Percentiles rank a stretch among this genome's conserved stretches.
Evolutionary conservation across 306 rosid genomes (phyloP).

Genomic region (Abrus pulchellus): DNA sequence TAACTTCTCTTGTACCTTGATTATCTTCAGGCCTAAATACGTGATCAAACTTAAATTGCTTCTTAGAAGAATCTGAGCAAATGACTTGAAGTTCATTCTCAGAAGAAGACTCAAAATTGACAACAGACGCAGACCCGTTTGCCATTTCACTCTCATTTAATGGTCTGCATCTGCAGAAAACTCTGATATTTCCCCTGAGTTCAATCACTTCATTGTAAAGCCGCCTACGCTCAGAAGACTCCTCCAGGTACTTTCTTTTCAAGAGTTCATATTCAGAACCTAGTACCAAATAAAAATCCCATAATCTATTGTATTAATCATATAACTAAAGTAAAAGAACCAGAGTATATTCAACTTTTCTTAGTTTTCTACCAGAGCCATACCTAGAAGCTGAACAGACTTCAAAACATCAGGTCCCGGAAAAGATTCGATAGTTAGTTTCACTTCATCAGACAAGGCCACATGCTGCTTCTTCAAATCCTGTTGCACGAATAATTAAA

Average conservation of each 20-base stretch:
- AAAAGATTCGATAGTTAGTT: conserved; percentile 62
- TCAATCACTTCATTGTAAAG: conserved; percentile 94
- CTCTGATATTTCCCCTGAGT: conserved; percentile 91
- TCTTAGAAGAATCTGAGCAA: conserved; percentile 86
- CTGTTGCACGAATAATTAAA: conserved; percentile 53
- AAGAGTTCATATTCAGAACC: conserved; percentile 81
- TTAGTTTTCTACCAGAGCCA: conserved; percentile 31
- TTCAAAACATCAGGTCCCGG: conserved; percentile 67
- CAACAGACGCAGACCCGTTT: conserved; percentile 63
- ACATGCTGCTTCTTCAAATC: conserved; percentile 78
- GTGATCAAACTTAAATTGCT: conserved; percentile 89
- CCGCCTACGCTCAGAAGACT: conserved; percentile 76
- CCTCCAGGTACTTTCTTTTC: conserved; percentile 77
- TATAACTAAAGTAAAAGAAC: background rate
- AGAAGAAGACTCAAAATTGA: conserved; percentile 75
- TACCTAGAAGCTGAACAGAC: conserved; percentile 77
- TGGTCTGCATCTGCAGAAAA: conserved; percentile 97
- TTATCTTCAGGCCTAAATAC: conserved; percentile 83
- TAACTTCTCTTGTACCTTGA: conserved; percentile 70
- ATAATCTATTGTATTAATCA: conserved; percentile 32
- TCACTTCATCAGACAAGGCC: conserved; percentile 66
- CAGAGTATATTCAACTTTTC: conserved; percentile 10
- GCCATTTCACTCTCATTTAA: conserved; percentile 68
- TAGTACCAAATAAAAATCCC: conserved; percentile 45
- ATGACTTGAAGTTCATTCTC: conserved; percentile 87